Evolutionary conservation across 257 asterid species (phyloP).

Genomic region (Schizonepeta tenuifolia): DNA sequence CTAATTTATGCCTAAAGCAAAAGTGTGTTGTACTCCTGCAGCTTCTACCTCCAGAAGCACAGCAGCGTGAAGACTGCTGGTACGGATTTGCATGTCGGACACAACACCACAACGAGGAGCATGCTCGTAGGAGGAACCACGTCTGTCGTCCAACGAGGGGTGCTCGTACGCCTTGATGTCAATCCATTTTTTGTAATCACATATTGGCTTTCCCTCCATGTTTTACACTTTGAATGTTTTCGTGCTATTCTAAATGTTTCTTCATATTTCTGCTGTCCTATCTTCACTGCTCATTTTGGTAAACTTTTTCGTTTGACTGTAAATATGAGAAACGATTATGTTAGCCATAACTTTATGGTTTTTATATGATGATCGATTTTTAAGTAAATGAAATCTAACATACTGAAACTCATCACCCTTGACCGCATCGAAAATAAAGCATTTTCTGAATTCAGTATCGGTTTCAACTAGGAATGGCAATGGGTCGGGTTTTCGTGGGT

Average conservation of each 20-base stretch:
- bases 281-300: neutral
- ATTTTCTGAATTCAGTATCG: too few relatives aligned
- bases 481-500: too few relatives aligned
- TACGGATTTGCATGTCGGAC: conserved; percentile 92
- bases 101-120: conserved; percentile 91
- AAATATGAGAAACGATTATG: neutral
- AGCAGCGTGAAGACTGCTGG: conserved; percentile 87
- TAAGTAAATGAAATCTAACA: too few relatives aligned
- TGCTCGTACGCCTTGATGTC: conserved; percentile 35
- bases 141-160: conserved; percentile 97
- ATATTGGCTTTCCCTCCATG: too few relatives aligned
- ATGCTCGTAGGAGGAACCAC: conserved; percentile 90
- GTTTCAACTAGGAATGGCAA: too few relatives aligned
- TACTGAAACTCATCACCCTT: too few relatives aligned
- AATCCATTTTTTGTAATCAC: too few relatives aligned
- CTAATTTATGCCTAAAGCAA: neutral
- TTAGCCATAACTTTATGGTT: neutral
- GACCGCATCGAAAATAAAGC: too few relatives aligned
- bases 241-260: neutral
- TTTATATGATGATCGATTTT: too few relatives aligned
- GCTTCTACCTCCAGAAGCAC: conserved; percentile 71
- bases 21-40: conserved; percentile 33
- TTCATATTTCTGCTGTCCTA: neutral
- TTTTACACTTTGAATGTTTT: neutral
- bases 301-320: neutral